Percentiles rank a stretch among this genome's conserved stretches.
Evolutionary conservation across 257 asterid genomes (phyloP).

Genomic region (Leonotis leonurus): DNA sequence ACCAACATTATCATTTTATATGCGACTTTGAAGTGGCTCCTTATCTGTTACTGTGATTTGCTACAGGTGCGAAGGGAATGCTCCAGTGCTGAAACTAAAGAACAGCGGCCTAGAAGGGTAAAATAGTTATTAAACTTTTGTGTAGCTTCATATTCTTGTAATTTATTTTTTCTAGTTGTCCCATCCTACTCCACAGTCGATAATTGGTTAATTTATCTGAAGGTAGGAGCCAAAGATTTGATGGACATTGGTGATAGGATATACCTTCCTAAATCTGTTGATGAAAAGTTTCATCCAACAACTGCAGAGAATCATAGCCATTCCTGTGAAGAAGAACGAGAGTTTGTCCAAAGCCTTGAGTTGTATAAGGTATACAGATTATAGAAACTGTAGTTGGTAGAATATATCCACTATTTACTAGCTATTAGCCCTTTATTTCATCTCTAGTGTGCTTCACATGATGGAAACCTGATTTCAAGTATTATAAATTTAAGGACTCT

Average conservation of each 20-base stretch:
- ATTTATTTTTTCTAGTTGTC: background rate
- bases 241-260: conserved; percentile 62
- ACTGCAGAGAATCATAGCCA: conserved; percentile 22
- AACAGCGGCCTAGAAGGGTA: conserved; percentile 59
- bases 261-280: conserved; percentile 68
- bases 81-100: conserved; percentile 23
- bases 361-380: conserved; percentile 50
- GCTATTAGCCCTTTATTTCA: background rate
- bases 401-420: too few species aligned
- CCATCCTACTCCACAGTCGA: background rate
- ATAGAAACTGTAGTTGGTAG: background rate
- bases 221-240: conserved; percentile 77
- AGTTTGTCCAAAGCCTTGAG: conserved; percentile 54
- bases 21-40: background rate
- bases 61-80: conserved; percentile 62
- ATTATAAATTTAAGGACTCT: conserved; percentile 43
- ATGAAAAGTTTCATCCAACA: conserved; percentile 32
- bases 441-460: conserved; percentile 1
- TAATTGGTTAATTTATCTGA: conserved; percentile 7
- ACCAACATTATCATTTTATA: background rate
- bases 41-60: conserved; percentile 5
- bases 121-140: background rate
- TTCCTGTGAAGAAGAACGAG: conserved; percentile 41
- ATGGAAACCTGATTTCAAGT: conserved; percentile 10
- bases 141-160: conserved; percentile 1